Evolutionary conservation across 169 alveolate species (phyloP), one percentile per base, ranked within the genome.

Genomic region (Cryptosporidium tyzzeri): DNA sequence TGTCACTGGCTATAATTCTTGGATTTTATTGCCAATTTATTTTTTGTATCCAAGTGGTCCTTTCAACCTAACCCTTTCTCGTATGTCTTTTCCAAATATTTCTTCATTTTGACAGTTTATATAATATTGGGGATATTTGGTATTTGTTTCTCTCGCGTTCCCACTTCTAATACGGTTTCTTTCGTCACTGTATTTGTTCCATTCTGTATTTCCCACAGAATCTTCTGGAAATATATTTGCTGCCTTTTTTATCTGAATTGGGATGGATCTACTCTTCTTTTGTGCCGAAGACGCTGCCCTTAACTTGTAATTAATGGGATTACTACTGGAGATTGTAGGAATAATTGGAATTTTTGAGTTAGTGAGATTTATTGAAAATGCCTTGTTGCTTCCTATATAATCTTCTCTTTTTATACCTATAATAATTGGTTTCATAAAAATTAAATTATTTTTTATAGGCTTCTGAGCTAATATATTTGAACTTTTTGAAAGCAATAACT

Each of bases 1-100:
- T 80, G 89, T 80, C 75, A 65, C 89, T 58, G 45, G 89, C 89
- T n/a, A 80, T 65, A 80, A 7, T 14, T 62, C 14, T 65, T 21
- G 39, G 37, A 26, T 12, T 18, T 21, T 41, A 16, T 58, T 35
- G 21, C 18, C 7, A 9, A 75, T 10, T 59, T 21, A 37, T 9
- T 23, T 1, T 29, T 16, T 62, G 29, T 80, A 62, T 62, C 50
- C 37, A 37, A 45, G 41, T 12, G 75, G 89, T 1, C 75, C 80
- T 4, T 6, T 67, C 12, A 80, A 44, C 7, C 31, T 73, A 33
- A 73, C 37, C 10, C 3, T 69, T 23, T 69, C 29, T 29, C 1
- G 48, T 50, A 16, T 4, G 3, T 7, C 0, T 44, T 45, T 21
- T 8, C 26, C 7, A 29, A 51, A 26, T 26, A n/a, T n/a, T 55